phyloP scores from a whole-genome alignment of 2,329 filamentous ascomycete genomes.

The Fusarium gaditjirri region DNA sequence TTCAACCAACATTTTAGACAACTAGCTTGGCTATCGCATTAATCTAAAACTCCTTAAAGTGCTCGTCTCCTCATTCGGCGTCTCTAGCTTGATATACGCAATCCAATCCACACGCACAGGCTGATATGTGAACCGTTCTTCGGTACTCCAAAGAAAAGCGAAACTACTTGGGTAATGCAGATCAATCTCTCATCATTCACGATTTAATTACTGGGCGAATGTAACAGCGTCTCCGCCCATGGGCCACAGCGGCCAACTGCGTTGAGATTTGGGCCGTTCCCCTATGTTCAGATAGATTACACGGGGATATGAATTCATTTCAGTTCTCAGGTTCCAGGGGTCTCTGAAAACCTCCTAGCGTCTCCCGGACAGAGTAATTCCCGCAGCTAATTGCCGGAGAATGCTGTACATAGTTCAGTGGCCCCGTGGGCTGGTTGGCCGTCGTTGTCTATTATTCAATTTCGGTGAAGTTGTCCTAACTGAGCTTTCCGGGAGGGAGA shows the following conservation, averaged over 20 bases:
- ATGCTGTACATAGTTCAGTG: neutral
- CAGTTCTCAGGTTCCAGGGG: slow-evolving; percentile 19
- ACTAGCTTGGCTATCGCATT: neutral
- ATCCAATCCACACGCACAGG: slow-evolving; percentile 27
- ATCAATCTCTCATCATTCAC: slow-evolving; percentile 10
- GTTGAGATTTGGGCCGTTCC: slow-evolving; percentile 10
- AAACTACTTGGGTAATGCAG: slow-evolving; percentile 1
- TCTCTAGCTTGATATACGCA: slow-evolving; percentile 3
- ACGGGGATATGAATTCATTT: slow-evolving; percentile 29
- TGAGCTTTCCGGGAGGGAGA: neutral
- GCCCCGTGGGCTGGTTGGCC: neutral
- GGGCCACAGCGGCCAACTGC: slow-evolving; percentile 17
- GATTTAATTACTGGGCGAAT: slow-evolving; percentile 15
- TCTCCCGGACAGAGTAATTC: slow-evolving; percentile 6
- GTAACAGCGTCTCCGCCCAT: neutral
- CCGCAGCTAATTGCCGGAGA: slow-evolving; percentile 22
- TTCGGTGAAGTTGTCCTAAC: slow-evolving; percentile 6
- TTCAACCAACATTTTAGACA: neutral
- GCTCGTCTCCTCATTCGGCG: neutral
- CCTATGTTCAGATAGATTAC: slow-evolving; percentile 28
- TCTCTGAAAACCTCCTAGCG: slow-evolving; percentile 6
- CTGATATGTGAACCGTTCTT: slow-evolving; percentile 21
- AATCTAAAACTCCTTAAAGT: slow-evolving; percentile 19
- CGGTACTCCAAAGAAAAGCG: slow-evolving; percentile 8
- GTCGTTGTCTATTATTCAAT: slow-evolving; percentile 7